A percentile compares a stretch with the other conserved stretches of the same genome.
Evolutionary conservation across 179 eudicot species (phyloP).

Genomic region (Heliamphora pulchella): DNA sequence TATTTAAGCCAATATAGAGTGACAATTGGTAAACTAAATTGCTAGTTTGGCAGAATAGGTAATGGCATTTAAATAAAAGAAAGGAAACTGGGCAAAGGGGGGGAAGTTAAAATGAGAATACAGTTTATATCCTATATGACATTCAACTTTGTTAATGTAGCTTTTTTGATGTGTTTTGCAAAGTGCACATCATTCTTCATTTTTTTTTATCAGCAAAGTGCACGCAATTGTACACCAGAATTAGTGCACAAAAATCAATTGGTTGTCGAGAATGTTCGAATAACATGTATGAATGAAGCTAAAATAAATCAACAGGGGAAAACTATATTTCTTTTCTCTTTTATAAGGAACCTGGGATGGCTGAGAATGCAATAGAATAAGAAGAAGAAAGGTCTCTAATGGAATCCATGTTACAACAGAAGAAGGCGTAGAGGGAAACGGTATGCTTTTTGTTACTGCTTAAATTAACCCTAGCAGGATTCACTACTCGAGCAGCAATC

Average conservation of each 20-base stretch:
- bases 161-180: neutral
- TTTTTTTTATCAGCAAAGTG: neutral
- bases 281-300: neutral
- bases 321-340: neutral
- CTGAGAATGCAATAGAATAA: neutral
- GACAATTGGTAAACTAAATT: neutral
- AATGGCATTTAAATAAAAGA: no score
- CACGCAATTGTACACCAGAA: neutral
- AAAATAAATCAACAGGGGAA: neutral
- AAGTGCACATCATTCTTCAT: neutral
- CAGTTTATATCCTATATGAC: no score
- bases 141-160: no score
- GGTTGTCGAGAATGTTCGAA: neutral
- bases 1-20: neutral
- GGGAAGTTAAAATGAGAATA: no score
- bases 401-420: neutral
- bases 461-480: no score
- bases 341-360: neutral
- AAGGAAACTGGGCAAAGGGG: no score
- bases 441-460: no score
- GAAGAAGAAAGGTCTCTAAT: neutral
- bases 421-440: neutral
- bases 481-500: no score
- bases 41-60: no score
- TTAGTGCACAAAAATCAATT: neutral